Evolutionary conservation across 1,284 basidiomycete genomes (phyloP).

Genomic region (Mycena citricolor): DNA sequence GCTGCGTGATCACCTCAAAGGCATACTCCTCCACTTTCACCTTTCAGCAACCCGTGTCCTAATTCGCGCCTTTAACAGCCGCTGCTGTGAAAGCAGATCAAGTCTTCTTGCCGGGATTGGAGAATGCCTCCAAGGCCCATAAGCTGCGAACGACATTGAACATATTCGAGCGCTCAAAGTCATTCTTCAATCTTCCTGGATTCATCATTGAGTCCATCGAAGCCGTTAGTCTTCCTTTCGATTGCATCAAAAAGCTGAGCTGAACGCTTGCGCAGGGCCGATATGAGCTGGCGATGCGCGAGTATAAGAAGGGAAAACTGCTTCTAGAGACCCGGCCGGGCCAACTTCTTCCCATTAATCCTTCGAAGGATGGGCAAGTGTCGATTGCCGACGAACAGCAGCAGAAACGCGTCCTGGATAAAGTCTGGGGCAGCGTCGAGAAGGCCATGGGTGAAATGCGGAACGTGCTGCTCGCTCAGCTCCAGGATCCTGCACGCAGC

Average conservation of each 20-base stretch:
- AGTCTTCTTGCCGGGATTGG: conserved; percentile 94
- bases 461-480: conserved; percentile 68
- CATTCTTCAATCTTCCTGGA: conserved; percentile 97
- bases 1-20: conserved; percentile 81
- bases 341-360: conserved; percentile 71
- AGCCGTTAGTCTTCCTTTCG: conserved; percentile 54
- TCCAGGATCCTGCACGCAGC: conserved; percentile 77
- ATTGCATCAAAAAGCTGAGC: too few species aligned
- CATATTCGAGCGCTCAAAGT: conserved; percentile 96
- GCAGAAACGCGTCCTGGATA: conserved; percentile 91
- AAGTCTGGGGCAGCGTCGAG: conserved; percentile 96
- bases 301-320: conserved; percentile 97
- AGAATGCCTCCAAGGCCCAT: conserved; percentile 93
- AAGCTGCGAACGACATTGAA: conserved; percentile 91
- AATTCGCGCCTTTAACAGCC: conserved; percentile 42
- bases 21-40: conserved; percentile 42
- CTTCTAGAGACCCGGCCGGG: conserved; percentile 86
- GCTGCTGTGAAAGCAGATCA: conserved; percentile 91
- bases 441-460: conserved; percentile 94
- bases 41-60: not conserved
- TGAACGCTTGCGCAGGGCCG: conserved; percentile 71
- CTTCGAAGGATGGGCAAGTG: conserved; percentile 53
- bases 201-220: conserved; percentile 90
- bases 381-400: conserved; percentile 63
- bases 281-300: conserved; percentile 91